Evolutionary conservation across 192 early-diverging fungal genomes (phyloP), one percentile per base, ranked within the genome.

Genomic region (Umbelopsis isabellina): DNA sequence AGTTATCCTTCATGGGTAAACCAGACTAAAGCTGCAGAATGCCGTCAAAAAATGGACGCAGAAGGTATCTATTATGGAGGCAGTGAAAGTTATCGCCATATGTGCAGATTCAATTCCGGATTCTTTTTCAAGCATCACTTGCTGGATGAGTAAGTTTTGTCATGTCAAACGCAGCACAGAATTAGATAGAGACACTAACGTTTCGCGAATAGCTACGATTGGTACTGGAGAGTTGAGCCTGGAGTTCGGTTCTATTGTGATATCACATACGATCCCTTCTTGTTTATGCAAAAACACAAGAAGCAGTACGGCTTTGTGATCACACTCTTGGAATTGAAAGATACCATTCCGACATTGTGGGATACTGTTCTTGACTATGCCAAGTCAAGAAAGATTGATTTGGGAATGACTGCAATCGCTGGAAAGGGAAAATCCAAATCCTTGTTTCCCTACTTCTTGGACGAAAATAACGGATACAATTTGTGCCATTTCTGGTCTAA

Each of bases 401-500:
- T 76, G 15, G 66, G 70, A 15, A 65, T 46, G 13, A 46, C 64
- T 23, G 49, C 49, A 7, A 66, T 66, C 25, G 45, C 44, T 1
- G 52, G 50, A 44, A 55, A 70, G 13, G 11, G 37, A n/a, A 69
- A 50, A 9, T 55, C 64, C 12, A 37, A 20, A 33, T 48, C 72
- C 7, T 71, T 80, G 33, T 75, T 75, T 51, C 79, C 79, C 33
- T 80, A 76, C 23, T 80, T 80, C 44, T 27, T 49, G 35, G 71
- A 80, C 51, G 44, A 73, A 23, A 47, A 45, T 13, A 72, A 53
- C 1, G 71, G 74, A 23, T 91, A 91, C 73, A 91, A 91, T 68
- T 30, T 83, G 46, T 93, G 91, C 70, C 90, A 93, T 74, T 91
- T 92, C 53, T 93, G 92, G 92, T 88, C 86, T 16, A 93, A 93